Base-by-base conservation (phyloP, 495 filamentous ascomycete genomes). In the Cenococcum geophilum region DNA sequence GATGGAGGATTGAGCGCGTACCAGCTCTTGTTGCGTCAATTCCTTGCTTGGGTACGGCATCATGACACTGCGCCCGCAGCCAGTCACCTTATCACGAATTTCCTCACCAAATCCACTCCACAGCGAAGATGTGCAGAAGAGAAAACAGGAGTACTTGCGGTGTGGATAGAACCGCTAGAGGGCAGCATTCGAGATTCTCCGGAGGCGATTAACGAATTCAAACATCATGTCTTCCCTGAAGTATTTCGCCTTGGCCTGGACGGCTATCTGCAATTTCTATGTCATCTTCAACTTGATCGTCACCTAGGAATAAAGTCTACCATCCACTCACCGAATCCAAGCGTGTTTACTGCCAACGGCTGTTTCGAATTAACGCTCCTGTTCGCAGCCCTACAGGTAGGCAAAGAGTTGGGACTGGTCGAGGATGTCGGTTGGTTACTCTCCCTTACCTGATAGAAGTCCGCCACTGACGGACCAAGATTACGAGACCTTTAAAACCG, bases 361-460 rank as follows among this genome's bases (percentile, higher is more conserved):
- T 72, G 74, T 23, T 58, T 78, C 45, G 77, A 81, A 47, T 59
- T 61, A 25, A 55, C 25, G 3, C 42, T 83, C 14, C 78, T 86
- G 42, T 81, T 91, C 58, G 80, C 84, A 48, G 80, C 87, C 18
- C 76, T 96, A 35, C 86, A 91, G 63, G 77, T 85, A 11, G 90
- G 87, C 16, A 95, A 93, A 76, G 89, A 92, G 57, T 74, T 81
- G 37, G 89, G 89, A 0, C 69, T 92, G 22, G 80, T 95, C 6
- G 80, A 85, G 54, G 89, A 92, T 66, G 80, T 86, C 54, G 79
- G 88, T 89, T 76, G 77, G 82, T 74, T 50, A 60, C 34, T 35
- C 35, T 16, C 57, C 62, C 16, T 21, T n/a, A 25, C 50, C 25
- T 35, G 42, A 32, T 32, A 57, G 42, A 52, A 52, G n/a, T 58